Evolutionary conservation across 2,329 filamentous ascomycete species (phyloP).

Genomic region (Rhexocercosporidium sp.): DNA sequence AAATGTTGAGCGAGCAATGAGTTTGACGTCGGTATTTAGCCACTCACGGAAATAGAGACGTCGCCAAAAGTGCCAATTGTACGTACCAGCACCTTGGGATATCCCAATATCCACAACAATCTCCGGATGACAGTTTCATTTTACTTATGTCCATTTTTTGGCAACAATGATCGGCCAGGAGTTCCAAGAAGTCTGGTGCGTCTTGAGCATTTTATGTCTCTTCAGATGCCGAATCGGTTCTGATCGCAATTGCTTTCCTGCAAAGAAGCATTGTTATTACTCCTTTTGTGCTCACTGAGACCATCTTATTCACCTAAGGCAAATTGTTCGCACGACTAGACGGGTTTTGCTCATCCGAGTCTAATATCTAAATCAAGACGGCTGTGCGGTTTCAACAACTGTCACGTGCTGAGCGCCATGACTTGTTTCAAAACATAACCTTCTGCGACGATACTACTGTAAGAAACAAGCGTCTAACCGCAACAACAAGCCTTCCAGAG

Average conservation of each 20-base stretch:
- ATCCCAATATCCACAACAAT: background rate
- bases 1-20: too few species aligned
- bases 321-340: background rate
- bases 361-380: background rate
- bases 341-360: too few species aligned
- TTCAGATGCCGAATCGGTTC: background rate
- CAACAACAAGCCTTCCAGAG: background rate
- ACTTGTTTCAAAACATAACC: slow-evolving; percentile 7
- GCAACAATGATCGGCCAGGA: too few species aligned
- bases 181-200: background rate
- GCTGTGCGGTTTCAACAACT: background rate
- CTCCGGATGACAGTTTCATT: background rate
- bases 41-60: too few species aligned
- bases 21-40: too few species aligned
- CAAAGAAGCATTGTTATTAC: too few species aligned
- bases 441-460: background rate
- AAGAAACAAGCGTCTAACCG: background rate
- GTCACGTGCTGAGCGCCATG: slow-evolving; percentile 3
- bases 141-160: background rate
- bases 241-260: too few species aligned
- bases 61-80: too few species aligned
- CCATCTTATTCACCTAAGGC: too few species aligned
- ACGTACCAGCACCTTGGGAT: too few species aligned
- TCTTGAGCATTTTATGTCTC: background rate
- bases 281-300: too few species aligned